Base-by-base conservation (phyloP, 2,329 filamentous ascomycete species). In the Claviceps humidiphila region DNA sequence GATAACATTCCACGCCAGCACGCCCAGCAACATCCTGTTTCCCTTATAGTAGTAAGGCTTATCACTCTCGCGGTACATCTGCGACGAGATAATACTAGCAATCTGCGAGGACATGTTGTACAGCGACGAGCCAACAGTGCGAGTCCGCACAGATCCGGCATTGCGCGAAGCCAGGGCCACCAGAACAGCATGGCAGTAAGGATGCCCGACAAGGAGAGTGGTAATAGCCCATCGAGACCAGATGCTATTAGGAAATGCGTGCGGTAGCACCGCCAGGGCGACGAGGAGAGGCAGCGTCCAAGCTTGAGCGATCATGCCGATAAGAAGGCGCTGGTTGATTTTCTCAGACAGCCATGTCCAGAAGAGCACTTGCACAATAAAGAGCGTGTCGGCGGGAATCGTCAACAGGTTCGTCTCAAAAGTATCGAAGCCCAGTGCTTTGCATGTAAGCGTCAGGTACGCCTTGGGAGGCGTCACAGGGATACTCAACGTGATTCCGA, bases 111-210 rank as follows among this genome's bases (percentile, higher is more conserved):
- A 64, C 63, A 69, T 69, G 57, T 81, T 82, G 61, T 81, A 82
- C 16, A 80, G 62, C 1, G 77, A 78, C 1, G 74, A 74, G 0
- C 76, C 75, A 1, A 83, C 75, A 0, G 79, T 77, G 13, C 80
- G 66, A 11, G 77, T 80, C 8, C 77, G 70, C 1, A 82, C 80
- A 2, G 74, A 74, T 45, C 78, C 78, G 0, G 77, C 72, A 57
- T 82, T 83, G 46, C 77, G 71, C 2, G 74, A 77, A 0, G 73
- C 77, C 64, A 78, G 75, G 0, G 75, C 78, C 0, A 81, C 78
- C 41, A 78, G 67, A 20, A 81, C 74, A 5, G 51, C 51, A 26
- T 53, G 51, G n/a, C 51, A 53, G 43, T 53, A 67, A 0, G 67
- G 67, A 42, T 63, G 64, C 3, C 65, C 64, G 5, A 69, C 57